A percentile compares a stretch with the other conserved stretches of the same genome.
phyloP scores from a whole-genome alignment of 2,329 filamentous ascomycete species.

The Fusarium chuoi region DNA sequence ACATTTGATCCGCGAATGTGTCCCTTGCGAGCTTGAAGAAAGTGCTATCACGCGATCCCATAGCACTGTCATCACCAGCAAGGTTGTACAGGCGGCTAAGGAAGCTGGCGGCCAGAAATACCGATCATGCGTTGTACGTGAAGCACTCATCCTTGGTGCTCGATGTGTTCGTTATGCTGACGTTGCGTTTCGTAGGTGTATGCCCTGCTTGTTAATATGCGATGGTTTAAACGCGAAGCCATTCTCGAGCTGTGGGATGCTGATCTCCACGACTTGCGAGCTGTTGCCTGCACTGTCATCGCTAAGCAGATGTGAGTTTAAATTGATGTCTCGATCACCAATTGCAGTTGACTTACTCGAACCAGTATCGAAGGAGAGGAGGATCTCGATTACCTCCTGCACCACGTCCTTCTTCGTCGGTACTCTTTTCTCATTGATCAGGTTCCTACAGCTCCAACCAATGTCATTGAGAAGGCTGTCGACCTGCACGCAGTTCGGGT shows the following conservation, averaged over 20 bases:
- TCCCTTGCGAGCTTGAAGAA: conserved; percentile 90
- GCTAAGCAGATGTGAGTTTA: conserved; percentile 76
- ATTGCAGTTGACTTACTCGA: neutral
- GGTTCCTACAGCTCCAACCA: conserved; percentile 77
- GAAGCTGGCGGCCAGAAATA: conserved; percentile 82
- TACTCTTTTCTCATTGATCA: conserved; percentile 84
- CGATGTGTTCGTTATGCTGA: neutral
- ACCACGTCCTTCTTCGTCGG: conserved; percentile 84
- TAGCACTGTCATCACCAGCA: conserved; percentile 82
- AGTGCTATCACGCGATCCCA: conserved; percentile 80
- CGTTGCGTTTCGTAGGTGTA: conserved; percentile 61
- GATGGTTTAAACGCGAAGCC: conserved; percentile 84
- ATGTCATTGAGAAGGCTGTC: conserved; percentile 92
- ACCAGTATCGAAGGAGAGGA: conserved; percentile 89
- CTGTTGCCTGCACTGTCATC: conserved; percentile 87
- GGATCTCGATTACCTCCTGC: conserved; percentile 79
- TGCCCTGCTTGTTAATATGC: conserved; percentile 77
- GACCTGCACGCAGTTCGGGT: conserved; percentile 90
- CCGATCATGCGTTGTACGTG: conserved; percentile 74
- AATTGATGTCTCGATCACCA: neutral
- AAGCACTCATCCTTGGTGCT: neutral
- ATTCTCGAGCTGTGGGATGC: conserved; percentile 90
- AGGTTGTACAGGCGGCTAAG: conserved; percentile 82
- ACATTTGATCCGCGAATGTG: conserved; percentile 87
- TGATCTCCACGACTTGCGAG: conserved; percentile 81